Evolutionary conservation across 2,329 filamentous ascomycete species (phyloP).

Genomic region (Claviceps maximensis): DNA sequence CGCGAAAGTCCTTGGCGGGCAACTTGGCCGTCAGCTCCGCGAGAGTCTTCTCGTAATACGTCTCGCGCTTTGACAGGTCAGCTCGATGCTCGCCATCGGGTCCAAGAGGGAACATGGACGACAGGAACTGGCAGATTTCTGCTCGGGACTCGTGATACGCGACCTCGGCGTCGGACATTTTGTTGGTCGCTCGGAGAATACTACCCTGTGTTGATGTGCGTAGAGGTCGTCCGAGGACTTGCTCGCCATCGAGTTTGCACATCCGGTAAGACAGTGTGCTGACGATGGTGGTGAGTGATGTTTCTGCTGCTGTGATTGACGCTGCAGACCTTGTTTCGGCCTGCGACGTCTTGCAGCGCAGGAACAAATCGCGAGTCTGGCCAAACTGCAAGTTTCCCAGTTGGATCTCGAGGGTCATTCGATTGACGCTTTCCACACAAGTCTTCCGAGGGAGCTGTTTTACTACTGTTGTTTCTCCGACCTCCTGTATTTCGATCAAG

Average conservation of each 20-base stretch:
- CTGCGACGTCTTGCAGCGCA: conserved; percentile 18
- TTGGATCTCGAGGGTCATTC: conserved; percentile 3
- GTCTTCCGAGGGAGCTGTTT: background rate
- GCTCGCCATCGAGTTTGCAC: background rate
- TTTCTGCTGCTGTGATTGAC: background rate
- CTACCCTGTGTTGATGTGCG: background rate
- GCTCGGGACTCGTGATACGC: conserved; percentile 41
- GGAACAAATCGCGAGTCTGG: conserved; percentile 43
- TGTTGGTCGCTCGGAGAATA: background rate
- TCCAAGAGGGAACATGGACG: conserved; percentile 27
- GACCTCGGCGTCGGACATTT: conserved; percentile 21
- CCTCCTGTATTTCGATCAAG: conserved; percentile 23
- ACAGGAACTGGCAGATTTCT: conserved; percentile 35
- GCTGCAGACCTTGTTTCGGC: background rate
- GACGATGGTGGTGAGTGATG: background rate
- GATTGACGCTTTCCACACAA: background rate
- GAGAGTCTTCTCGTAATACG: conserved; percentile 17
- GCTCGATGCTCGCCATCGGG: conserved; percentile 7
- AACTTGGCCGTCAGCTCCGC: background rate
- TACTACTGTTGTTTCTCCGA: background rate
- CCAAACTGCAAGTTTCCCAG: conserved; percentile 43
- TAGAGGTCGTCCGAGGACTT: background rate
- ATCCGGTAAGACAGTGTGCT: background rate
- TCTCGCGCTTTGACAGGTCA: conserved; percentile 8
- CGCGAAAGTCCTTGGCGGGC: conserved; percentile 12